phyloP scores from a whole-genome alignment of 2,329 filamentous ascomycete species.

The Alternaria longipes region DNA sequence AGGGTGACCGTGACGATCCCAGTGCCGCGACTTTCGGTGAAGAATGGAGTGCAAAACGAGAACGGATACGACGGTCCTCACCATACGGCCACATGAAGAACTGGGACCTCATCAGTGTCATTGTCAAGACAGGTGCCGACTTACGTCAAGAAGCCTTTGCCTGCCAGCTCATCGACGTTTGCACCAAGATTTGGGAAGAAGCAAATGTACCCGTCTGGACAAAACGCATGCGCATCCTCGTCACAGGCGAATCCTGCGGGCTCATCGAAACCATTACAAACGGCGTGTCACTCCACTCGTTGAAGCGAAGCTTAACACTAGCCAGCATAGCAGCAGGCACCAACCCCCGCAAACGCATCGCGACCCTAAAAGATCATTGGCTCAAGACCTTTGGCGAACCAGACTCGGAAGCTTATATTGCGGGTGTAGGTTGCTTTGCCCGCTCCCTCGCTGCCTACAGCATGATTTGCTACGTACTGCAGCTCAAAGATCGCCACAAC shows the following conservation, averaged over 20 bases:
- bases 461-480: slow-evolving; percentile 82
- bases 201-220: slow-evolving; percentile 83
- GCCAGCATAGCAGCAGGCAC: slow-evolving; percentile 75
- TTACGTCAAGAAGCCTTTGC: slow-evolving; percentile 86
- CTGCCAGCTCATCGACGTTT: slow-evolving; percentile 83
- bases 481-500: slow-evolving; percentile 87
- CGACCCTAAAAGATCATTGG: slow-evolving; percentile 83
- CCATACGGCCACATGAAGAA: slow-evolving; percentile 91
- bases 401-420: slow-evolving; percentile 73
- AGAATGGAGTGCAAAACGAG: slow-evolving; percentile 84
- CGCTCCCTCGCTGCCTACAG: slow-evolving; percentile 85
- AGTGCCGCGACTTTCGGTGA: slow-evolving; percentile 88
- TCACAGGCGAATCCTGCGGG: slow-evolving; percentile 84
- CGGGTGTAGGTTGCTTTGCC: slow-evolving; percentile 80
- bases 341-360: slow-evolving; percentile 78
- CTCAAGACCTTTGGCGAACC: slow-evolving; percentile 77
- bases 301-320: slow-evolving; percentile 83
- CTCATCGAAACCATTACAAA: slow-evolving; percentile 90
- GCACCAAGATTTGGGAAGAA: slow-evolving; percentile 82
- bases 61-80: slow-evolving; percentile 82
- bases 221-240: slow-evolving; percentile 85
- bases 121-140: slow-evolving; percentile 86
- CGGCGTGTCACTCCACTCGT: slow-evolving; percentile 84
- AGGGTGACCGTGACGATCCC: slow-evolving; percentile 84
- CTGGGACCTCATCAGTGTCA: slow-evolving; percentile 87